Conservation (phyloP, 805 yeast genomes). For the Kodamaea kaohsiungensis region DNA sequence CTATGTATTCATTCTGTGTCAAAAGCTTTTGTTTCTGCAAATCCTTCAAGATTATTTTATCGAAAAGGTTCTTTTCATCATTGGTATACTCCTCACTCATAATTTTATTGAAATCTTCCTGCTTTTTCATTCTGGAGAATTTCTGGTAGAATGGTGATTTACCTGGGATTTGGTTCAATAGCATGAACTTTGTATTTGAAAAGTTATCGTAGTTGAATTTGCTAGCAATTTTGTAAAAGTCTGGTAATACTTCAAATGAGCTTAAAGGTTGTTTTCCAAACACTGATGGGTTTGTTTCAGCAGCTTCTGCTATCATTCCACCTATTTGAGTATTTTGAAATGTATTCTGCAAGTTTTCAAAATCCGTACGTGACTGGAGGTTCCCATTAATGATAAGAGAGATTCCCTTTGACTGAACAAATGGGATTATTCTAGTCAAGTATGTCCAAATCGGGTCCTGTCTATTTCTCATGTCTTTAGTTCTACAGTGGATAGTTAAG, state of each 20-base stretch:
- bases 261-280: constrained; percentile 49
- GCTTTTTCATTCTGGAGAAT: constrained; percentile 56
- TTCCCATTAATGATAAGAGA: constrained; percentile 84
- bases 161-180: constrained; percentile 79
- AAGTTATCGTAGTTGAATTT: constrained; percentile 56
- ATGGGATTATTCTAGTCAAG: constrained; percentile 57
- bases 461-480: constrained; percentile 83
- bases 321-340: constrained; percentile 64
- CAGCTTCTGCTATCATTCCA: constrained; percentile 91
- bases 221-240: constrained; percentile 56
- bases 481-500: constrained; percentile 90
- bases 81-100: constrained; percentile 36
- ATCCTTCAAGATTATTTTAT: constrained; percentile 29
- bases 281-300: constrained; percentile 83
- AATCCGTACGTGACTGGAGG: constrained; percentile 56
- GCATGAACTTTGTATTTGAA: constrained; percentile 76
- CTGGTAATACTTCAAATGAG: constrained; percentile 57
- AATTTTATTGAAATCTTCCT: constrained; percentile 47
- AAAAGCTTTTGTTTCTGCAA: constrained; percentile 32
- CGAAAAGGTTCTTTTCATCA: constrained; percentile 21
- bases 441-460: constrained; percentile 77
- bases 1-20: constrained; percentile 16
- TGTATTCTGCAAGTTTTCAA: constrained; percentile 47
- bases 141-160: constrained; percentile 59
- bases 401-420: constrained; percentile 63